Base-by-base conservation (phyloP, 2,329 filamentous ascomycete species). In the Aureobasidium pullulans region DNA sequence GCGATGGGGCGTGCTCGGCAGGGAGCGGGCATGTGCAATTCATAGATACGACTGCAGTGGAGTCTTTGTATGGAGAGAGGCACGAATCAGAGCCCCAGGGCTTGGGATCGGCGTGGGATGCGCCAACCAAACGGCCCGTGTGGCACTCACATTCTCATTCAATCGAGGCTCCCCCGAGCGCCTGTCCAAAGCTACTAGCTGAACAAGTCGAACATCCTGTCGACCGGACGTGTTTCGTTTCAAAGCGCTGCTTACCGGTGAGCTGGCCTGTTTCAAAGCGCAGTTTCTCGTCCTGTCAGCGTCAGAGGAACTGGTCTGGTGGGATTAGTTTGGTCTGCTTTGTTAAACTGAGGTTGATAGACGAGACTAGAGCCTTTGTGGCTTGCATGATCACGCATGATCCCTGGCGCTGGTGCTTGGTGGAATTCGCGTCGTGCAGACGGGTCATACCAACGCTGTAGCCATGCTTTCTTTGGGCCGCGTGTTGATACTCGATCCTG, bases 321-420 rank as follows among this genome's bases (percentile, higher is more conserved):
- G 13, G 29, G 32, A 7, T 13, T 56, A 42, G 31, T 31, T 10
- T 44, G 52, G 19, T 10, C 29, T 36, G 52, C 52, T 43, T 56
- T 36, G 52, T 56, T 57, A 37, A 47, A 47, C 9, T 57, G 53
- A 57, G 34, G 53, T 57, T 47, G 31, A 46, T 57, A 28, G 32
- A 39, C 53, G 32, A 46, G 19, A 47, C 53, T 57, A 57, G 42
- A 57, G 53, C 42, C 53, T 56, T 31, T 57, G 53, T 57, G 53
- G 53, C 53, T 57, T 57, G 53, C 53, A 57, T 57, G 42, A 28
- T 29, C 42, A 57, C 53, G 42, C 53, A 57, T 46, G 32, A 57
- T 56, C 39, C 39, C 50, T 54, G 37, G 40, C 29, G 16, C 40
- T 37, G 53, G 42, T 53, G 23, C 49, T 53, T 54, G 28, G 37